Conservation (phyloP, 1,284 basidiomycete species). For the Ceratobasidium sp. region DNA sequence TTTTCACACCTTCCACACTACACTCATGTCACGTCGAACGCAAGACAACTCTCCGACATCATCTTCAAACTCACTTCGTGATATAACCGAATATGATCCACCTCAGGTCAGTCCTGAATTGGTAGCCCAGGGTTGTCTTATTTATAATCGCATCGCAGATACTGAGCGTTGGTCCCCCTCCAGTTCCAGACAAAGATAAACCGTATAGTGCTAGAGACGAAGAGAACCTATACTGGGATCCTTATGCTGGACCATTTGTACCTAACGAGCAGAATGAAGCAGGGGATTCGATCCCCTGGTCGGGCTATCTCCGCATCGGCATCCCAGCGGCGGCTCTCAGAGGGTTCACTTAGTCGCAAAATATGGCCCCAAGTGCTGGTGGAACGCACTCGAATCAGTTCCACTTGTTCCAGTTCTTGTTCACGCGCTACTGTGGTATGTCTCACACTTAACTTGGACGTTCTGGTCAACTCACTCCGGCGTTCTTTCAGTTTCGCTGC, state of each 20-base stretch:
- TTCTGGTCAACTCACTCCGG: background rate
- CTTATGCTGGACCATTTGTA: background rate
- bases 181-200: background rate
- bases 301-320: background rate
- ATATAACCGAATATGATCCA: background rate
- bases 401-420: constrained; percentile 5
- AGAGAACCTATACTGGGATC: constrained; percentile 1
- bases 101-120: constrained; percentile 8
- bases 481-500: constrained; percentile 13
- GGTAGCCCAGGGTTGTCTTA: background rate
- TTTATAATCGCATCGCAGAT: background rate
- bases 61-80: background rate
- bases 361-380: background rate
- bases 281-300: constrained; percentile 23
- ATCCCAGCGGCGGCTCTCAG: background rate
- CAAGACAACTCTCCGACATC: background rate
- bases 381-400: constrained; percentile 10
- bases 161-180: background rate
- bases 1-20: background rate
- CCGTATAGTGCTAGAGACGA: background rate
- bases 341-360: background rate
- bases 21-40: constrained; percentile 1
- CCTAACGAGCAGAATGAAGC: background rate
- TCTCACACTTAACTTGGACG: background rate
- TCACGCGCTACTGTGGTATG: constrained; percentile 25